phyloP scores from a whole-genome alignment of 1,139 yeast species.

The Kodamaea plutei region DNA sequence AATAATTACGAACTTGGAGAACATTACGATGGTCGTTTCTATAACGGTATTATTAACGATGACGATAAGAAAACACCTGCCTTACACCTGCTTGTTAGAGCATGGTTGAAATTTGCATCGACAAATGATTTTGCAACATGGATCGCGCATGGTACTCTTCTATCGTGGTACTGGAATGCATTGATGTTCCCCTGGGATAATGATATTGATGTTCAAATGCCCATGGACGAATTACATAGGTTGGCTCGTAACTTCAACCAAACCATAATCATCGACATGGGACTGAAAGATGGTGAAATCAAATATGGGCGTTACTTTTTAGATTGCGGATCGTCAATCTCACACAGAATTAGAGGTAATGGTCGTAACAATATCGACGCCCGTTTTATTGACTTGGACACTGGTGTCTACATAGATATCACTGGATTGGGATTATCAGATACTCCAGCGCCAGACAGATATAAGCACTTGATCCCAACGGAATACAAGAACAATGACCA shows the following conservation, averaged over 20 bases:
- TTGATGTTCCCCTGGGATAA: conserved; percentile 20
- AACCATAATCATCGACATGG: conserved; percentile 16
- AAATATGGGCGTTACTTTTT: conserved; percentile 18
- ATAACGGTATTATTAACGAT: conserved; percentile 20
- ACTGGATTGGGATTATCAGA: conserved; percentile 18
- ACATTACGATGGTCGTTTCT: conserved; percentile 30
- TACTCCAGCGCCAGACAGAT: conserved; percentile 11
- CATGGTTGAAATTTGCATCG: conserved; percentile 33
- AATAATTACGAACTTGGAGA: conserved; percentile 30
- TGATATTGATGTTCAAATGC: conserved; percentile 22
- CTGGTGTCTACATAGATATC: conserved; percentile 20
- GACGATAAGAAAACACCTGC: conserved; percentile 24
- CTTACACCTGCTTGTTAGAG: conserved; percentile 26
- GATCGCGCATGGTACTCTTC: conserved; percentile 20
- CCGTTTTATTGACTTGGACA: conserved; percentile 19
- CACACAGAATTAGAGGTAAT: conserved; percentile 14
- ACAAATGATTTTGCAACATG: conserved; percentile 18
- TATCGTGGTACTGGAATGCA: conserved; percentile 22
- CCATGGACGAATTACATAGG: conserved; percentile 16
- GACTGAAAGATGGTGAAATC: conserved; percentile 10
- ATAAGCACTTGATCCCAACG: conserved; percentile 9
- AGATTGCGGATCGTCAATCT: conserved; percentile 17
- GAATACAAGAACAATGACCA: conserved; percentile 5
- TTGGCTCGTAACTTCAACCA: conserved; percentile 16
- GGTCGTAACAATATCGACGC: conserved; percentile 20